Evolutionary conservation across 1,284 basidiomycete genomes (phyloP).

Genomic region (Puccinia polysora): DNA sequence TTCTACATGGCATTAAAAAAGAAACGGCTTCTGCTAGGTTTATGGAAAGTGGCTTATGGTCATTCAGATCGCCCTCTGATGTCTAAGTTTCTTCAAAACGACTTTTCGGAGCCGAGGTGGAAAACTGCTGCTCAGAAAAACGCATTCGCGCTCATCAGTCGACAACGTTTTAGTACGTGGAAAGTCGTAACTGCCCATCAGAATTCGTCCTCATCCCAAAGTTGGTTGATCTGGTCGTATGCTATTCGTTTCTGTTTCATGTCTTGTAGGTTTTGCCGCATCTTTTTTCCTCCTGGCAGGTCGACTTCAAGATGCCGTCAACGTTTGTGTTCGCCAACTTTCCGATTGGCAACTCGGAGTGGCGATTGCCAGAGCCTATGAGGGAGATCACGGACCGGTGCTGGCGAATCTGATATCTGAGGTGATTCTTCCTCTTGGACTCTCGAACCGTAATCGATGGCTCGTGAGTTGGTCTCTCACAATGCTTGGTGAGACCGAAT

Average conservation of each 20-base stretch:
- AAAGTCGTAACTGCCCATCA: no score
- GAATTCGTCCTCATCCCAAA: no score
- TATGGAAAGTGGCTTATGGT: constrained; percentile 93
- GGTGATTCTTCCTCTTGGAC: constrained; percentile 75
- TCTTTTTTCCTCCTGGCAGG: constrained; percentile 93
- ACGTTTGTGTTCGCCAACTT: constrained; percentile 81
- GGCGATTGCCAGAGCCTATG: constrained; percentile 75
- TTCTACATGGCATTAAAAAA: constrained; percentile 94
- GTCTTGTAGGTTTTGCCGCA: constrained; percentile 75
- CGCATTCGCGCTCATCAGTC: constrained; percentile 84
- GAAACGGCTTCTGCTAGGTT: constrained; percentile 78
- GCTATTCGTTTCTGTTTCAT: background rate
- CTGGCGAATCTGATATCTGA: constrained; percentile 66
- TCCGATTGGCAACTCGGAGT: constrained; percentile 84
- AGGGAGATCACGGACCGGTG: constrained; percentile 75
- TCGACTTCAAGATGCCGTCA: constrained; percentile 82
- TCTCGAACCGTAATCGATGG: constrained; percentile 82
- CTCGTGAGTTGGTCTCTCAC: constrained; percentile 97
- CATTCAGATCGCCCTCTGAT: constrained; percentile 84
- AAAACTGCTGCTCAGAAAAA: constrained; percentile 91
- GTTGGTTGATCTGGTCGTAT: no score
- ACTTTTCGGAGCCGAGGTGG: constrained; percentile 82
- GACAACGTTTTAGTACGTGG: constrained; percentile 77
- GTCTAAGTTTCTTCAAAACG: constrained; percentile 87
- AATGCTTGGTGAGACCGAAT: constrained; percentile 74